Evolutionary conservation across 2,329 filamentous ascomycete species (phyloP).

Genomic region (Paraconiothyrium brasiliense): DNA sequence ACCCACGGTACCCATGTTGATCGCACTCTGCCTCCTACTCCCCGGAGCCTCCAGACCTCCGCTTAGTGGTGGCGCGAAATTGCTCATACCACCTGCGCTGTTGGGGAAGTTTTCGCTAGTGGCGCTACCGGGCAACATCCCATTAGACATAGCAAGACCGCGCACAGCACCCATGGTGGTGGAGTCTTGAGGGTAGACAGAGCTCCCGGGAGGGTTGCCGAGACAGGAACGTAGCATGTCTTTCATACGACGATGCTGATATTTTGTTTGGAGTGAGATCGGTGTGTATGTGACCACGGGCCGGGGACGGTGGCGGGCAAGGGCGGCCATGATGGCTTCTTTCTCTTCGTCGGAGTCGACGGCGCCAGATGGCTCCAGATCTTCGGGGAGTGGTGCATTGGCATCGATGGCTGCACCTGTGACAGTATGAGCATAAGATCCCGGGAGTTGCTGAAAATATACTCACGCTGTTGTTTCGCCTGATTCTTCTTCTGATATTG

Average conservation of each 20-base stretch:
- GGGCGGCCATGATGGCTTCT: conserved; percentile 83
- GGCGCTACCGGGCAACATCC: conserved; percentile 44
- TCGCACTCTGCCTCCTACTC: conserved; percentile 43
- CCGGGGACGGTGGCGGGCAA: conserved; percentile 76
- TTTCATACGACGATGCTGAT: conserved; percentile 70
- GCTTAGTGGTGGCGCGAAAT: conserved; percentile 41
- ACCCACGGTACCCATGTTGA: conserved; percentile 29
- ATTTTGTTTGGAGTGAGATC: conserved; percentile 63
- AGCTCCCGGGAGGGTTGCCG: conserved; percentile 53
- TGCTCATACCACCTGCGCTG: conserved; percentile 36
- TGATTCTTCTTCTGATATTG: conserved; percentile 91
- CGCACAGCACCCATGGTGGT: conserved; percentile 36
- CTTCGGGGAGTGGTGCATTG: conserved; percentile 88
- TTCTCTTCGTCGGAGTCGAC: conserved; percentile 97
- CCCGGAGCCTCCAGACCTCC: conserved; percentile 40
- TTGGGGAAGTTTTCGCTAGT: conserved; percentile 43
- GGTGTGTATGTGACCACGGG: conserved; percentile 74
- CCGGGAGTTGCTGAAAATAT: background rate
- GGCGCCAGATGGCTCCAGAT: conserved; percentile 73
- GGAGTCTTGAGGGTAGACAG: conserved; percentile 34
- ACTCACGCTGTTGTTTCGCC: conserved; percentile 93
- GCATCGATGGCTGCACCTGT: conserved; percentile 92
- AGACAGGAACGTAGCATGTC: conserved; percentile 70
- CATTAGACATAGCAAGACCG: conserved; percentile 32
- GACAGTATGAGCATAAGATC: conserved; percentile 16